Evolutionary conservation across 257 asterid genomes (phyloP).

Genomic region (Ehretia macrophylla): DNA sequence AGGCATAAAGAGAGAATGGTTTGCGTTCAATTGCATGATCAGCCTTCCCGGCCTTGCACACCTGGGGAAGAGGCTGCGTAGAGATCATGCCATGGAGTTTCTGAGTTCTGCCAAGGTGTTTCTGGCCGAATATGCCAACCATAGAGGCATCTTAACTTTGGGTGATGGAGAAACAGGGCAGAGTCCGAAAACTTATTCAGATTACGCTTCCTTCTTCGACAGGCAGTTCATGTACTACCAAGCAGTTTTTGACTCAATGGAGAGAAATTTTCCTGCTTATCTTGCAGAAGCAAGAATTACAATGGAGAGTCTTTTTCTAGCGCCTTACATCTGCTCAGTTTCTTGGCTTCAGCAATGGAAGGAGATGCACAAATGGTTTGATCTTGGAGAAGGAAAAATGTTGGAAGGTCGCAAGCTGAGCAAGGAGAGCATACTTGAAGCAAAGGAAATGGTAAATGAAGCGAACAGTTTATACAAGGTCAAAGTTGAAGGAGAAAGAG

Average conservation of each 20-base stretch:
- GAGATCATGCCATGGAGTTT: constrained; percentile 35
- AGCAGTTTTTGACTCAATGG: constrained; percentile 55
- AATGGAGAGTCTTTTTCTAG: constrained; percentile 52
- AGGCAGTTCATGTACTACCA: constrained; percentile 37
- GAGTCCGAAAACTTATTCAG: constrained; percentile 2
- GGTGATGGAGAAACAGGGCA: constrained; percentile 63
- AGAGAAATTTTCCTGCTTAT: constrained; percentile 50
- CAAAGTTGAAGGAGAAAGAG: constrained; percentile 20
- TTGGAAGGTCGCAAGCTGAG: constrained; percentile 37
- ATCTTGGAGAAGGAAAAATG: background rate
- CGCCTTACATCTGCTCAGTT: constrained; percentile 42
- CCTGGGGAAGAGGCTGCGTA: constrained; percentile 43
- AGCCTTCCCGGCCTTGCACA: constrained; percentile 61
- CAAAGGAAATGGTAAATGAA: constrained; percentile 47
- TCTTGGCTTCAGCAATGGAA: constrained; percentile 48
- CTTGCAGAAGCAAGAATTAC: constrained; percentile 65
- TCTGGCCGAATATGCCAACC: constrained; percentile 13
- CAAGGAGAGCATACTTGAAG: constrained; percentile 47
- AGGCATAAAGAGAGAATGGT: constrained; percentile 36
- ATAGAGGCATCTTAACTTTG: constrained; percentile 42
- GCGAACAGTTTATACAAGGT: constrained; percentile 34
- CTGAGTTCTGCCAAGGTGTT: constrained; percentile 37
- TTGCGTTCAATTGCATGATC: constrained; percentile 64
- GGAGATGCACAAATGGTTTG: constrained; percentile 18
- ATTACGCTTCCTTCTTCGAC: constrained; percentile 41